A percentile compares a stretch with the other conserved stretches of the same genome.
These are phyloP conservation scores for Talaromyces proteolyticus DNA, from an alignment of 495 filamentous ascomycete genomes.

Conservation along the genomic window DNA sequence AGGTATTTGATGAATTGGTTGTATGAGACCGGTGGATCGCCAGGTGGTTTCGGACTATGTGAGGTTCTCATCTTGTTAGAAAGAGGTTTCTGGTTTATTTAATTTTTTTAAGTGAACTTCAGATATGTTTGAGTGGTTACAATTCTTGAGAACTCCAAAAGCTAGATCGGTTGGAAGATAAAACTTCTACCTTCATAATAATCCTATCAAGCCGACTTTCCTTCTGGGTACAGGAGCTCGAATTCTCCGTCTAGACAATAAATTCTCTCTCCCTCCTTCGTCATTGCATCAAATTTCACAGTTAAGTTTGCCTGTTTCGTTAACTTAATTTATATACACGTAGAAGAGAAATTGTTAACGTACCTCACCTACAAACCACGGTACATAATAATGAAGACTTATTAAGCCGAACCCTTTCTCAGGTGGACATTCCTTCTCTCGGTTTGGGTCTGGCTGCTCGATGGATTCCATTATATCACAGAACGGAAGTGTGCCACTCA, in stretches of 20 bases:
- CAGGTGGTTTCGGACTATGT: too few species aligned
- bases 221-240: neutral
- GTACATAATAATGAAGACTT: neutral
- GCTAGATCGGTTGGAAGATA: too few species aligned
- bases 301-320: neutral
- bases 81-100: too few species aligned
- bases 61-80: too few species aligned
- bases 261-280: neutral
- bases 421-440: neutral
- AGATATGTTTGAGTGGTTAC: too few species aligned
- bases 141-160: too few species aligned
- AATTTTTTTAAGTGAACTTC: too few species aligned
- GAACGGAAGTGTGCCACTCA: neutral
- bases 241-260: constrained; percentile 1
- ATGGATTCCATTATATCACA: neutral
- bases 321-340: too few species aligned
- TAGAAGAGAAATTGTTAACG: neutral
- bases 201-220: too few species aligned
- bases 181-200: too few species aligned
- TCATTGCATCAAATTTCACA: neutral
- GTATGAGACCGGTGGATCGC: too few species aligned
- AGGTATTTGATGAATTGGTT: too few species aligned
- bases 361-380: constrained; percentile 2
- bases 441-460: neutral
- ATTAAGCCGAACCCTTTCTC: neutral